Evolutionary conservation across 805 yeast genomes (phyloP), one percentile per base, ranked within the genome.

Genomic region (Lipomyces anomalus): DNA sequence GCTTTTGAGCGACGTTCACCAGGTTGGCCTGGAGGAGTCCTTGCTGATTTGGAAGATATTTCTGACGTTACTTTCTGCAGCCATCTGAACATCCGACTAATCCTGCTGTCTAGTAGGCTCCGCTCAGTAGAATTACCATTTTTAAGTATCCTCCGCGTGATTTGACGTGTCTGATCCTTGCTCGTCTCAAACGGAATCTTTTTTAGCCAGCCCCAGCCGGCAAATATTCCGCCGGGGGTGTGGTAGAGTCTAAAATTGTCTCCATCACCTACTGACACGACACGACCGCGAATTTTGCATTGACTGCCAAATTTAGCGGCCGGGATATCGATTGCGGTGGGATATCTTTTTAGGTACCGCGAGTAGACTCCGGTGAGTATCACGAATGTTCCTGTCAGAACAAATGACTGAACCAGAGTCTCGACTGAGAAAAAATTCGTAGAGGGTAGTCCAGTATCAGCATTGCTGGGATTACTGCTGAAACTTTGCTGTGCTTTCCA

Each of bases 191-290:
- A 46, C 9, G 97, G 97, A 0, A 78, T 69, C 9, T 63, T 55
- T 28, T 98, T 68, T 21, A 85, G 60, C 95, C 95, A 85, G 9
- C 94, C 89, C 98, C 98, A 92, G 0, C 98, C 98, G 2, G 82
- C 77, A 1, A 80, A 57, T 0, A 72, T 50, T 0, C 98, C 97
- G 3, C 97, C 97, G 0, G 98, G 98, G 0, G 94, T 79, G 62
- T 92, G 98, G 60, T 72, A 92, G 53, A 92, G 77, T 48, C 89
- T 84, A 65, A 92, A 90, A 63, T 90, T 90, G 62, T 92, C 98
- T 2, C 60, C 61, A 36, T 57, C 61, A 11, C 60, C 60, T 6
- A 57, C 59, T 22, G 38, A 34, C 3, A 58, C 60, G 11, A 52
- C 43, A n/a, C 53, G 45, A 11, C 61, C 61, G 9, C 30, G 32